Conservation (phyloP, 805 yeast species). For the Torulaspora maleeae region DNA sequence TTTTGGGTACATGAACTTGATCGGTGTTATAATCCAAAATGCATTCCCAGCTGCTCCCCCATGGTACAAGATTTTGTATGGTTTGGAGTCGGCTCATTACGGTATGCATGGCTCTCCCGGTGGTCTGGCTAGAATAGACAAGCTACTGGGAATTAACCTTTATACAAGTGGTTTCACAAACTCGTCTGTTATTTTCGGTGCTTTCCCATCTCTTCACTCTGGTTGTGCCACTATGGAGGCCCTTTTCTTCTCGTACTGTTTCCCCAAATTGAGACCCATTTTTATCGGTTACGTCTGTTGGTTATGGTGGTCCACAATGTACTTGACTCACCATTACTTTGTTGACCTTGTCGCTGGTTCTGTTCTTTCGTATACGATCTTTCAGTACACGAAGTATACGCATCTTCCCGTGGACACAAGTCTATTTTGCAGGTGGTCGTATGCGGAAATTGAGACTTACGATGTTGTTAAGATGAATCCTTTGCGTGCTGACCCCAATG, state of each 20-base stretch:
- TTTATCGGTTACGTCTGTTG: slow-evolving; percentile 79
- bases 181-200: slow-evolving; percentile 93
- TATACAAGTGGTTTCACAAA: slow-evolving; percentile 78
- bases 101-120: slow-evolving; percentile 93
- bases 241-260: slow-evolving; percentile 73
- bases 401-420: slow-evolving; percentile 58
- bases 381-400: slow-evolving; percentile 61
- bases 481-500: slow-evolving; percentile 26
- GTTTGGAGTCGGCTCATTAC: slow-evolving; percentile 85
- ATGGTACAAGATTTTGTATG: slow-evolving; percentile 85
- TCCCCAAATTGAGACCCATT: slow-evolving; percentile 62
- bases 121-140: slow-evolving; percentile 84
- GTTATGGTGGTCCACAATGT: slow-evolving; percentile 99
- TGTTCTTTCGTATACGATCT: slow-evolving; percentile 65
- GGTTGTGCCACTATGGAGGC: slow-evolving; percentile 95
- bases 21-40: slow-evolving; percentile 80
- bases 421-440: slow-evolving; percentile 68
- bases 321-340: slow-evolving; percentile 93
- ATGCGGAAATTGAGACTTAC: slow-evolving; percentile 39
- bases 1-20: slow-evolving; percentile 88
- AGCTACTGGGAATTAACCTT: slow-evolving; percentile 69
- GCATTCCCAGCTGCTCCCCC: slow-evolving; percentile 95
- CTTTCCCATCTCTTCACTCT: slow-evolving; percentile 81
- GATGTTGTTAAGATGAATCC: slow-evolving; percentile 38
- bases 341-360: slow-evolving; percentile 94